Evolutionary conservation across 2,329 filamentous ascomycete species (phyloP), one percentile per base, ranked within the genome.

Genomic region (Monilinia polystroma): DNA sequence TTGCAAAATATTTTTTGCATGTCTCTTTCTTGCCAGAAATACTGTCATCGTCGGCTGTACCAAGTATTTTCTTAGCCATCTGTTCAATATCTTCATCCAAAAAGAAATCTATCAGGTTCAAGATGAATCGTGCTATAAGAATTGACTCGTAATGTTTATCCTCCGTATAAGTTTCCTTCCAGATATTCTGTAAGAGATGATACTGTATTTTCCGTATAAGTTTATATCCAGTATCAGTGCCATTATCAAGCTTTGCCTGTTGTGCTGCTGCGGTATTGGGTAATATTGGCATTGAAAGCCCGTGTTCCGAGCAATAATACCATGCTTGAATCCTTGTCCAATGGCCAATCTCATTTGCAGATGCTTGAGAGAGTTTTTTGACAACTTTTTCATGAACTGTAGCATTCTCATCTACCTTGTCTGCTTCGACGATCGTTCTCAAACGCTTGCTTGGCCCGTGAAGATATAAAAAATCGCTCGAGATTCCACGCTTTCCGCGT

Each of bases 251-350:
- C 45, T 47, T 64, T n/a, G 51, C 63, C 51, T 64, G 63, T 38
- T 64, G 63, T 47, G 63, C 63, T 23, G 63, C 51, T 23, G 29
- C 41, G 7, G 51, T 64, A 20, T 16, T 47, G 29, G 63, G 63
- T 47, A 64, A n/a, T 20, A 45, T 20, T 10, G 53, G 52, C 41
- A 51, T 4, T 7, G 14, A 20, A 32, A 64, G 29, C 1, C 52
- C 41, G 23, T 64, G 41, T 18, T 43, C 20, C 41, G 32, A 20
- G 53, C 63, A 64, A 32, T 47, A 64, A 35, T 64, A 43, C 63
- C 63, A 57, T 38, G 51, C 63, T 49, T 64, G 63, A 5, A 64
- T 64, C 45, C 63, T 56, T 51, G 63, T 64, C 63, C 63, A 64
- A 10, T 56, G 41, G 8, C 52, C 52, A 47, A 64, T 11, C n/a